phyloP scores from a whole-genome alignment of 345 rosid genomes.

The Anacardium occidentale region DNA sequence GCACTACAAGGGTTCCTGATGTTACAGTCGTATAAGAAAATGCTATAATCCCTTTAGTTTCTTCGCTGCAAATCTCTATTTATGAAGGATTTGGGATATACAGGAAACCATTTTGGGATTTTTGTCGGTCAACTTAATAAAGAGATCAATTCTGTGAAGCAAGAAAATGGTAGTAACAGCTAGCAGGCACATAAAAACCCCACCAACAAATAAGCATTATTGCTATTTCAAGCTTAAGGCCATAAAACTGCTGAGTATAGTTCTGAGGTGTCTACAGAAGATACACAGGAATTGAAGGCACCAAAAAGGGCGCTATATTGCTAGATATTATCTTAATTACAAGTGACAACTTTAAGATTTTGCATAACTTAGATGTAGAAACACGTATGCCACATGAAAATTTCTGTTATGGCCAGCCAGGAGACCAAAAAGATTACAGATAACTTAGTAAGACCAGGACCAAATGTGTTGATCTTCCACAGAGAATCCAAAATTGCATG shows the following conservation, averaged over 20 bases:
- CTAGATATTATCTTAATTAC: slow-evolving; percentile 22
- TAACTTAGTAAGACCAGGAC: slow-evolving; percentile 42
- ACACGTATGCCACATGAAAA: background rate
- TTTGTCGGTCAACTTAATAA: background rate
- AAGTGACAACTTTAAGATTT: slow-evolving; percentile 15
- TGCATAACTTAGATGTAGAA: background rate
- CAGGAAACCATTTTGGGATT: background rate
- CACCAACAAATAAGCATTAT: background rate
- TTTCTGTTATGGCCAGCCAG: background rate
- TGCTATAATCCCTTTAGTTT: background rate
- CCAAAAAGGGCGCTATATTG: background rate
- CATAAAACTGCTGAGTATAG: background rate
- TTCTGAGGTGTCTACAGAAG: background rate
- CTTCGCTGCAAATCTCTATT: background rate
- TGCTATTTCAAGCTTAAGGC: background rate
- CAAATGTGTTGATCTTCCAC: slow-evolving; percentile 56
- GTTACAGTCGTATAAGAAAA: background rate
- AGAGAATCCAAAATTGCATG: slow-evolving; percentile 44
- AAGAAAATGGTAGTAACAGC: background rate
- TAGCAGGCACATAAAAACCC: background rate
- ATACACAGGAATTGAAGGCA: background rate
- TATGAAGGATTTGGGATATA: background rate
- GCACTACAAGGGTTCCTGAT: background rate
- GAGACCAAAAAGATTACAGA: background rate
- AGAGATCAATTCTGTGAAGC: background rate